These are phyloP conservation scores for Mychonastes homosphaera DNA, from an alignment of 139 green algal species.

Conservation along the genomic window DNA sequence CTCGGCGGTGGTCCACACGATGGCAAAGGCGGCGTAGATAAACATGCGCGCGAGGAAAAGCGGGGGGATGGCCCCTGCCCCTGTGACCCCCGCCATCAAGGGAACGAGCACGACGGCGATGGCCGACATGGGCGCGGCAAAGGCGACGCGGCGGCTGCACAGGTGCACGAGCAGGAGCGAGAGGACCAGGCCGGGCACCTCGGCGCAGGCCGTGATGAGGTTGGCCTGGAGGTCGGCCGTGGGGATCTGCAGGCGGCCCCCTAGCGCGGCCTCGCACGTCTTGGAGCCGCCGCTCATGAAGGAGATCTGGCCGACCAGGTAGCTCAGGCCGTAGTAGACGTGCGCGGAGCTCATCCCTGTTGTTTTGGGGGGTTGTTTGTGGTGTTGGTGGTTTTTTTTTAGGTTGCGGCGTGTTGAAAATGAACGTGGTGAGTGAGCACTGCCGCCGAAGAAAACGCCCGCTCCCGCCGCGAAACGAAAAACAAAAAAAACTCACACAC, in stretches of 20 bases:
- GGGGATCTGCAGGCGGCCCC: too few species aligned
- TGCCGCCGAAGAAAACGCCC: too few species aligned
- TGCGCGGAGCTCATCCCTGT: conserved; percentile 1
- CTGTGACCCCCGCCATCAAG: conserved; percentile 7
- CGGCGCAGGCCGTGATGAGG: conserved; percentile 25
- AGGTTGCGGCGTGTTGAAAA: too few species aligned
- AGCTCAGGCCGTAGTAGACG: not conserved
- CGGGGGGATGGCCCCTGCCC: conserved; percentile 3
- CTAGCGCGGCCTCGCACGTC: too few species aligned
- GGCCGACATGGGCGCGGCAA: conserved; percentile 8
- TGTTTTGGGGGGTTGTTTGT: not conserved
- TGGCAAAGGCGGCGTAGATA: conserved; percentile 48
- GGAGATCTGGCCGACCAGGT: not conserved
- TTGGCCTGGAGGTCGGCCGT: conserved; percentile 24
- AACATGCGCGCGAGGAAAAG: conserved; percentile 27
- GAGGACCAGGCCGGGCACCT: conserved; percentile 35
- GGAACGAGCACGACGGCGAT: conserved; percentile 18
- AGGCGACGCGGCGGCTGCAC: conserved; percentile 6
- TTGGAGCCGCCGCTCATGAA: not conserved
- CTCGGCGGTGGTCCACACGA: conserved; percentile 65
- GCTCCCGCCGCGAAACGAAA: too few species aligned
- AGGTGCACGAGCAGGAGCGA: conserved; percentile 11
- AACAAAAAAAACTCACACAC: too few species aligned
- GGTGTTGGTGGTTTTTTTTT: not conserved
- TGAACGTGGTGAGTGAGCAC: too few species aligned